phyloP scores from a whole-genome alignment of 306 rosid species.

The Delonix regia region DNA sequence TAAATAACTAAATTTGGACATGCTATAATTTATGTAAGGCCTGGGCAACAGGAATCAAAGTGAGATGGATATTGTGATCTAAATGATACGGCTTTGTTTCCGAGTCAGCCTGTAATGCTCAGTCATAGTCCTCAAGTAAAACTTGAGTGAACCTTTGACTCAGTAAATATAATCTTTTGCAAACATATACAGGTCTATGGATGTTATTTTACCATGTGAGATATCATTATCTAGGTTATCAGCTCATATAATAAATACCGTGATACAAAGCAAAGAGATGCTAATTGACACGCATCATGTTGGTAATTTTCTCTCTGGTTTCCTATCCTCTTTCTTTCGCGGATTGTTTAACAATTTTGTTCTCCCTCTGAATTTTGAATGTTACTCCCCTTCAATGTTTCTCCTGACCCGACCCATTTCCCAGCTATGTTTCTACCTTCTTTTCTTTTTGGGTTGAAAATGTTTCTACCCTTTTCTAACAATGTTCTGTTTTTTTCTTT shows the following conservation, averaged over 20 bases:
- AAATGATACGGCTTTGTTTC: neutral
- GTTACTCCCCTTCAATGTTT: neutral
- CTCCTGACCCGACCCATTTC: neutral
- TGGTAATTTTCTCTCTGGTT: neutral
- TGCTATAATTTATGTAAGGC: slow-evolving; percentile 18
- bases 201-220: slow-evolving; percentile 8
- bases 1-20: slow-evolving; percentile 20
- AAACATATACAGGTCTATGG: neutral
- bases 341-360: neutral
- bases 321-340: neutral
- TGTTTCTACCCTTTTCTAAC: neutral
- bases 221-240: neutral
- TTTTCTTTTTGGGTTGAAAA: too few species aligned
- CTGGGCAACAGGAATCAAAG: slow-evolving; percentile 22
- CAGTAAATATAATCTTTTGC: neutral
- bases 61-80: neutral
- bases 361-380: neutral
- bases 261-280: neutral
- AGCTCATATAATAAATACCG: neutral
- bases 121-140: slow-evolving; percentile 12
- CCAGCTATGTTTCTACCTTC: neutral
- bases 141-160: slow-evolving; percentile 2
- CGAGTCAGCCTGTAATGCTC: neutral
- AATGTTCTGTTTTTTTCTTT: too few species aligned
- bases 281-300: neutral